Conservation (phyloP, 2,329 filamentous ascomycete species). For the Graphiopsis chlorocephala region DNA sequence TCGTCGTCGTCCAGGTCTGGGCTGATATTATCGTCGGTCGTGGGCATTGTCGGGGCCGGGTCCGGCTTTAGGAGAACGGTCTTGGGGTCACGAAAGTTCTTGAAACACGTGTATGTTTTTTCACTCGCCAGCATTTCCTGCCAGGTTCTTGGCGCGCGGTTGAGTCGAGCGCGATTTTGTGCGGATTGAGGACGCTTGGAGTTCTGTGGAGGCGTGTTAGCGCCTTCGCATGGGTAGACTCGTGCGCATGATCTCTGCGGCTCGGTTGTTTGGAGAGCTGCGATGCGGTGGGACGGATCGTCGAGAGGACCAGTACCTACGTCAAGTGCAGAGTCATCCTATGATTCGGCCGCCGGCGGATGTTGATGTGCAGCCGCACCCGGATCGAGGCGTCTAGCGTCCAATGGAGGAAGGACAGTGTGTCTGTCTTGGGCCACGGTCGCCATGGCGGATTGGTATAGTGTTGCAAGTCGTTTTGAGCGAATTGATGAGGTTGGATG, state of each 20-base stretch:
- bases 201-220: neutral
- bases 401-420: neutral
- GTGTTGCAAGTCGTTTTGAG: neutral
- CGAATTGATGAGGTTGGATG: neutral
- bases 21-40: neutral
- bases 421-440: neutral
- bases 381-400: neutral
- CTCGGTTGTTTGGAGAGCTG: neutral
- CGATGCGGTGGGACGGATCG: neutral
- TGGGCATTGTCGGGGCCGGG: neutral
- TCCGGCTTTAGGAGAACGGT: neutral
- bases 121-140: neutral
- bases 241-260: neutral
- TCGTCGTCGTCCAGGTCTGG: neutral
- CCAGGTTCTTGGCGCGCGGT: neutral
- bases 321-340: neutral
- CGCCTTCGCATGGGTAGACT: neutral
- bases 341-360: neutral
- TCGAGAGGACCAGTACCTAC: neutral
- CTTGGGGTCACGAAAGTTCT: neutral
- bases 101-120: neutral
- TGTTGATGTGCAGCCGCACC: neutral
- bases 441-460: neutral
- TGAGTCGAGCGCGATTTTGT: neutral
- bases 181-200: neutral